Evolutionary conservation across 331 rosid genomes (phyloP), one percentile per base, ranked within the genome.

Genomic region (Saraca asoca): DNA sequence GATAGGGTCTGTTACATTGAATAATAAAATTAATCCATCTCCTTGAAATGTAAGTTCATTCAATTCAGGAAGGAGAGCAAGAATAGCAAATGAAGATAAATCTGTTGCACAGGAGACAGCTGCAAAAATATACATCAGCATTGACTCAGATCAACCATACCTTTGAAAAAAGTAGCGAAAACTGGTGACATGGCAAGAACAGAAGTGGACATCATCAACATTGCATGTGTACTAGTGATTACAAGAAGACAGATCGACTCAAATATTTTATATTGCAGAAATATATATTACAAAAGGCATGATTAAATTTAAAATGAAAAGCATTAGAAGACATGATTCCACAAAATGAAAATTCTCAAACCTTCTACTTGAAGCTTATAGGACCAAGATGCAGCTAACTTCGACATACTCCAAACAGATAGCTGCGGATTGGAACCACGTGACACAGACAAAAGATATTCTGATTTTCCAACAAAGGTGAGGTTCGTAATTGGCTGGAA

Each of bases 311-410:
- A 19, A 11, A 9, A 35, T 18, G 45, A 76, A 54, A 6, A 65
- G 31, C 2, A 24, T 24, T 34, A 48, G 0, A 39, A 35, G 44
- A 62, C 51, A 60, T 59, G 14, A 42, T 61, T 18, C 6, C 9
- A 41, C 58, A 42, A 64, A 52, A 37, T 24, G 17, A 58, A 61
- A 15, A 34, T 49, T 48, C 11, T 31, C 18, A 53, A 62, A 94
- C 99, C 99, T 94, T 94, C 96, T 63, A 88, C 61, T 15, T 86
- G 89, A 79, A 94, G 91, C 72, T 80, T 80, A 81, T 88, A 88
- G 14, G 97, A 85, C 96, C 97, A 94, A 51, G 79, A 80, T 61
- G 77, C 72, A 45, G 87, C 76, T 53, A 90, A 75, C 75, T 75
- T 80, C 12, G 92, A 80, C 92, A 85, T 54, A 77, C 72, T 83